Percentiles rank a stretch among this genome's conserved stretches.
phyloP scores from a whole-genome alignment of 148 eudicot species.

The Amaranthus cruentus region DNA sequence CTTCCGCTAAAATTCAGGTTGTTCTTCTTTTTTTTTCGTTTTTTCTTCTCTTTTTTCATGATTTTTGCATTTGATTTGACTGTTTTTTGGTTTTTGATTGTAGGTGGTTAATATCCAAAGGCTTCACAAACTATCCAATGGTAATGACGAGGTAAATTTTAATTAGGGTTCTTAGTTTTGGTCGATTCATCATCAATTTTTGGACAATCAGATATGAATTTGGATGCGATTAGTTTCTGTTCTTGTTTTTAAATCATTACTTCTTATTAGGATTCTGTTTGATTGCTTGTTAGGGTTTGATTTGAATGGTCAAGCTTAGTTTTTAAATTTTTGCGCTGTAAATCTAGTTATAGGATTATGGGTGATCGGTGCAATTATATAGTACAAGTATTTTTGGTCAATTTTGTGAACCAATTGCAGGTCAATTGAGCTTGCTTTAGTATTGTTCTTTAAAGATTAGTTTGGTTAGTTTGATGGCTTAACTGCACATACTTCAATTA shows the following conservation, averaged over 20 bases:
- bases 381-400: background rate
- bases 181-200: constrained; percentile 3
- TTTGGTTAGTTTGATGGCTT: background rate
- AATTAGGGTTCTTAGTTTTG: background rate
- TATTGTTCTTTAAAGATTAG: background rate
- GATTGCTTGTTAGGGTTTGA: background rate
- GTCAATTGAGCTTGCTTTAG: background rate
- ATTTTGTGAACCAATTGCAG: background rate
- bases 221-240: background rate
- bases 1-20: constrained; percentile 62
- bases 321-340: background rate
- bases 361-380: background rate
- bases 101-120: constrained; percentile 76
- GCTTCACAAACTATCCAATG: constrained; percentile 68
- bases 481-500: background rate
- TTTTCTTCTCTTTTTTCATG: background rate
- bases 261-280: background rate
- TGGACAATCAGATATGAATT: background rate
- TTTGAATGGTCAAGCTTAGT: background rate
- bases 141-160: constrained; percentile 82
- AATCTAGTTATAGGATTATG: background rate
- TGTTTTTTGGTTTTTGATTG: constrained; percentile 12
- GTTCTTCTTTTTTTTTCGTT: background rate
- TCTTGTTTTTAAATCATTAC: background rate
- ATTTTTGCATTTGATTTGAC: constrained; percentile 12